Percentiles rank a stretch among this genome's conserved stretches.
Conservation (phyloP, 2,329 filamentous ascomycete species). For the Colletotrichum brevisporum region DNA sequence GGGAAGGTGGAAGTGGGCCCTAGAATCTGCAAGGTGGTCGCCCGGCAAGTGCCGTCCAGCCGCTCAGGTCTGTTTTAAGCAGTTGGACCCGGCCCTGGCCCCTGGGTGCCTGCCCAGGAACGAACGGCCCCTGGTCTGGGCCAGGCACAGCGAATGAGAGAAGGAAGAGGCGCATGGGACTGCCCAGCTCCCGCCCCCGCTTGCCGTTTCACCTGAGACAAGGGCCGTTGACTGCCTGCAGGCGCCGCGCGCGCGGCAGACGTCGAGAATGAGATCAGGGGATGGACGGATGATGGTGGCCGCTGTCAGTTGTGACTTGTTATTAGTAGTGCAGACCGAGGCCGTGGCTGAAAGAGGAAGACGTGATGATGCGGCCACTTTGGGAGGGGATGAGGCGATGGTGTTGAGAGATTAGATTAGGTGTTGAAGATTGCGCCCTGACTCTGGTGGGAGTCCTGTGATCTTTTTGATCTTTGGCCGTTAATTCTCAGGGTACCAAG, state of each 20-base stretch:
- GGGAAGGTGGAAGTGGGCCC: not conserved
- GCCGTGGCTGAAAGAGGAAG: not conserved
- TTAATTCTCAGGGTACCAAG: not conserved
- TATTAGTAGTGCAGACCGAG: not conserved
- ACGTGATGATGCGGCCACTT: constrained; percentile 24
- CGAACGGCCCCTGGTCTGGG: not conserved
- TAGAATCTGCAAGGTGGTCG: constrained; percentile 2
- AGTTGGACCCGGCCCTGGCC: not conserved
- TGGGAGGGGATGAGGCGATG: not conserved
- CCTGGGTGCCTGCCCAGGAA: not conserved
- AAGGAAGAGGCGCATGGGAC: not conserved
- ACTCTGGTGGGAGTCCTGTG: not conserved
- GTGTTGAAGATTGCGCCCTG: not conserved
- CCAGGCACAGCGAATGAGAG: not conserved
- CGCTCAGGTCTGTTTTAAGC: constrained; percentile 5
- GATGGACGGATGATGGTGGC: not conserved
- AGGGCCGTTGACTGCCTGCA: constrained; percentile 26
- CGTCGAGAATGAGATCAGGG: not conserved
- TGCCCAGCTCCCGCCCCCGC: constrained; percentile 26
- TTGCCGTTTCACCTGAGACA: constrained; percentile 39
- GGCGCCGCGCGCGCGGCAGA: constrained; percentile 32
- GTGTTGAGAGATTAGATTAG: not conserved
- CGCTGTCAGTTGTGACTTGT: not conserved
- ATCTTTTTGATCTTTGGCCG: not conserved
- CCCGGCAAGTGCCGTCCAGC: constrained; percentile 10